phyloP scores from a whole-genome alignment of 306 rosid genomes.

The Sesbania bispinosa region DNA sequence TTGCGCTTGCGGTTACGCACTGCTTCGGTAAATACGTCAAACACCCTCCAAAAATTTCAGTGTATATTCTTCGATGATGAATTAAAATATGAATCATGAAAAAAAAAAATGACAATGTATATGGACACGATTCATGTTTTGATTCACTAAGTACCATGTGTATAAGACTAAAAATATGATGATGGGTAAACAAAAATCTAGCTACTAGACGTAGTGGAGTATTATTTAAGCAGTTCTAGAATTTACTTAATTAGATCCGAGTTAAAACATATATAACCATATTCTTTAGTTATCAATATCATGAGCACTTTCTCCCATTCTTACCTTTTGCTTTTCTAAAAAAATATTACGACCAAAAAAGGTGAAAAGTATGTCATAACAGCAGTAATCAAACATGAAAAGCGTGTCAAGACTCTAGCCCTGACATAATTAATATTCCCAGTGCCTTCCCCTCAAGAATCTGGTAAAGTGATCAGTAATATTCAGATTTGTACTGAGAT shows the following conservation, averaged over 20 bases:
- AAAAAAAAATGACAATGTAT: neutral
- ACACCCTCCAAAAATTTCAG: neutral
- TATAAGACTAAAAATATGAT: neutral
- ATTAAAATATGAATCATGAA: neutral
- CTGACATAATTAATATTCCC: slow-evolving; percentile 9
- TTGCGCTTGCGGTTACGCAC: neutral
- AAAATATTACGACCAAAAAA: too few species aligned
- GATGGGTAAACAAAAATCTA: neutral
- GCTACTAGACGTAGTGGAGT: neutral
- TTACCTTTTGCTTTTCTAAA: too few species aligned
- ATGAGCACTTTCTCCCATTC: neutral
- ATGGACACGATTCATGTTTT: neutral
- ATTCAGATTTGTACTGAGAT: neutral
- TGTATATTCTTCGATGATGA: neutral
- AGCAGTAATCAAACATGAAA: too few species aligned
- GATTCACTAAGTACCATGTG: neutral
- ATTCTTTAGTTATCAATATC: too few species aligned
- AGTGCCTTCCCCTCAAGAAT: slow-evolving; percentile 22
- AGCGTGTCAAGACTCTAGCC: too few species aligned
- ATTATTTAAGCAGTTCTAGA: neutral
- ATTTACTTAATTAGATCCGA: too few species aligned
- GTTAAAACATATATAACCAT: too few species aligned
- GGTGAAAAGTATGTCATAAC: too few species aligned
- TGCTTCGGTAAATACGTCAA: neutral
- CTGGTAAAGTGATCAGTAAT: slow-evolving; percentile 6